Base-by-base conservation (phyloP, 2,329 filamentous ascomycete genomes). In the Colletotrichum lupini region DNA sequence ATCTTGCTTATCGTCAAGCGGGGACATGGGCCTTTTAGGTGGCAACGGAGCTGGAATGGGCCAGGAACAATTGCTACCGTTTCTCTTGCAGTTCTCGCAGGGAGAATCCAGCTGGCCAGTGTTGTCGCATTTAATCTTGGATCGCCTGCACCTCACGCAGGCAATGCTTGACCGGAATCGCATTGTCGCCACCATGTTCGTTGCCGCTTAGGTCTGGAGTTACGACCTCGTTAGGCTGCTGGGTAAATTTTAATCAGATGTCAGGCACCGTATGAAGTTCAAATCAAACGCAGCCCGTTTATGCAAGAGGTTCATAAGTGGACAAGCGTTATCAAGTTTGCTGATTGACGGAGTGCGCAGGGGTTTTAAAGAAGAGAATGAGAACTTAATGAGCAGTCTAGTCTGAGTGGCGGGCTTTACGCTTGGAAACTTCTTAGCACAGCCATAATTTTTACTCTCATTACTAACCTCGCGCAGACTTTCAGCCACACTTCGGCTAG, bases 111-210 rank as follows among this genome's bases (percentile, higher is more conserved):
- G 90, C 14, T 90, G 91, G 74, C 89, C 88, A 83, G 49, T 68
- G 32, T 97, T 96, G 81, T 94, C 91, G 84, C 94, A 97, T 83
- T 95, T 96, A 80, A 95, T 94, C 83, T 97, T 97, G 80, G 93
- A 95, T 77, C 91, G 90, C 71, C 94, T 89, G 80, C 94, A 96
- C 75, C 90, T 88, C 74, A 90, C 86, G 82, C 94, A 96, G 59
- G 94, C 94, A 79, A 96, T 94, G 78, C 92, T 94, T 63, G 93
- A 95, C 77, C 94, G 89, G 89, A 95, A 92, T 46, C 86, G 86
- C 6, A 42, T 22, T 42, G 32, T 83, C 81, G 69, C 85, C 84
- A 61, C 49, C 77, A 81, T 81, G 24, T 26, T 68, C 12, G 32
- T 30, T 7, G 28, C 16, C 16, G 28, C 16, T 3, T 11, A 3